These are phyloP conservation scores for Cynanchum wilfordii DNA, from an alignment of 257 asterid species.

Conservation along the genomic window DNA sequence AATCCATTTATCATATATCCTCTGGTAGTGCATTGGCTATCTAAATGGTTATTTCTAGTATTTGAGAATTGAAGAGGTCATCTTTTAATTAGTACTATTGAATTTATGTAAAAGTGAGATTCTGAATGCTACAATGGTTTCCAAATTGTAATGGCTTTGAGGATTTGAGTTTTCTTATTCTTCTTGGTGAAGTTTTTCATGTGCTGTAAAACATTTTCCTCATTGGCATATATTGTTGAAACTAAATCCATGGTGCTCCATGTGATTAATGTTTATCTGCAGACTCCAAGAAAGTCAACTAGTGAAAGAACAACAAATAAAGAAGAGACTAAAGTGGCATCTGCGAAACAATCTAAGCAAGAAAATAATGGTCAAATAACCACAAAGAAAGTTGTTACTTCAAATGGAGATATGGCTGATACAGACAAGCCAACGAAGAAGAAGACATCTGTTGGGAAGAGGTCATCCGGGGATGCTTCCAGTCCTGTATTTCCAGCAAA, in stretches of 20 bases:
- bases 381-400: conserved; percentile 37
- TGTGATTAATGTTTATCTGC: conserved; percentile 13
- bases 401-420: conserved; percentile 45
- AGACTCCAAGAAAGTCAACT: conserved; percentile 75
- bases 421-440: conserved; percentile 43
- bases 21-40: background rate
- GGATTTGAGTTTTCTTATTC: background rate
- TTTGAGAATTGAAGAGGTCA: background rate
- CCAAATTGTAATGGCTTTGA: background rate
- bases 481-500: conserved; percentile 61
- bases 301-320: conserved; percentile 57
- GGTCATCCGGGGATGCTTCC: conserved; percentile 45
- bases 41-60: background rate
- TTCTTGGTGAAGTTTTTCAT: background rate
- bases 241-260: background rate
- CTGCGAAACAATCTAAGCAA: conserved; percentile 49
- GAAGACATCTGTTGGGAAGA: conserved; percentile 45
- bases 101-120: background rate
- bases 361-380: conserved; percentile 46
- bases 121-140: background rate
- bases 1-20: background rate
- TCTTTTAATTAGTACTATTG: background rate
- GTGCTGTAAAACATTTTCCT: background rate
- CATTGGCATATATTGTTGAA: background rate
- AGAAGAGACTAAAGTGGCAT: conserved; percentile 46